Conservation (phyloP, 306 rosid species). For the Citrullus colocynthis region DNA sequence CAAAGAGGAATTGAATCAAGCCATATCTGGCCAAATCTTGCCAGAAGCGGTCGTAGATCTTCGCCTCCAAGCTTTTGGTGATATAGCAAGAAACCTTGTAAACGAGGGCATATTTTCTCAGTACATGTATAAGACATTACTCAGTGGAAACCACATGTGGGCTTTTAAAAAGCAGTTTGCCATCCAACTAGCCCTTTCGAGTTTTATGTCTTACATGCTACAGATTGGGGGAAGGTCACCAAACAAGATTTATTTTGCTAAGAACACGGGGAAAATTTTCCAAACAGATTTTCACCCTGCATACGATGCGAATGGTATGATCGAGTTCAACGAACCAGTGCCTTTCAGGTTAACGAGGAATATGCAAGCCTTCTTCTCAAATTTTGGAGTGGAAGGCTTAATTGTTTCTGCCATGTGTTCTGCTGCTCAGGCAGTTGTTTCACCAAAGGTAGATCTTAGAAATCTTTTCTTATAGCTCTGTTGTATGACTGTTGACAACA, state of each 20-base stretch:
- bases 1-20: conserved; percentile 95
- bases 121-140: conserved; percentile 91
- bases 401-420: conserved; percentile 99
- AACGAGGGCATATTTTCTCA: conserved; percentile 87
- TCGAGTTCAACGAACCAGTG: conserved; percentile 88
- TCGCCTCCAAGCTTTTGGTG: conserved; percentile 76
- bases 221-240: conserved; percentile 99
- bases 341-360: conserved; percentile 98
- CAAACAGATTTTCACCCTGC: conserved; percentile 99
- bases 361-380: conserved; percentile 90
- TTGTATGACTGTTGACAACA: not conserved
- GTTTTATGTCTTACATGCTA: conserved; percentile 91
- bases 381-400: conserved; percentile 94
- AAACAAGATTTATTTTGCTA: conserved; percentile 87
- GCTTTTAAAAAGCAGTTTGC: conserved; percentile 98
- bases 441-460: conserved; percentile 61
- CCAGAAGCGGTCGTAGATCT: conserved; percentile 91
- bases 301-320: conserved; percentile 83
- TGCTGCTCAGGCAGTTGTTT: conserved; percentile 89
- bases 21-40: conserved; percentile 79
- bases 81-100: conserved; percentile 63
- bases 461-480: not conserved
- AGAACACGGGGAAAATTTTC: conserved; percentile 95
- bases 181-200: conserved; percentile 91
- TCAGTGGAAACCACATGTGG: conserved; percentile 89